Base-by-base conservation (phyloP, 2,329 filamentous ascomycete species). In the Metarhizium sp. region DNA sequence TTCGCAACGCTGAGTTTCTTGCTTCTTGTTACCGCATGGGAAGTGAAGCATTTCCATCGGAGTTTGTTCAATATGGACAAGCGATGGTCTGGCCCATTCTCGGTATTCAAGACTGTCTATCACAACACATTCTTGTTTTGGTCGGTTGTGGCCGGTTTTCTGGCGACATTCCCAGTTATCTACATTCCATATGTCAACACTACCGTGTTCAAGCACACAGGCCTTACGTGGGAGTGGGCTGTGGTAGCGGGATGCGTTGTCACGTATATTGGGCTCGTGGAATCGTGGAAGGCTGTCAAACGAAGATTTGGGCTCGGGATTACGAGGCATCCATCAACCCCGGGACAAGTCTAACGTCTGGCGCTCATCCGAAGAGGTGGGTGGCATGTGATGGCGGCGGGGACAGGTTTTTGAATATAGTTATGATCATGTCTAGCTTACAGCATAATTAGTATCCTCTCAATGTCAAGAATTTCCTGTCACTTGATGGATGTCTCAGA, bases 221-320 rank as follows among this genome's bases (percentile, higher is more conserved):
- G 78, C 1, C 84, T 90, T 55, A 76, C 73, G 2, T 88, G 85
- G 84, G 86, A 90, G 64, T 90, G 86, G 87, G 84, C 78, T 1
- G 74, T 90, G 2, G 85, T 90, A 0, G 73, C 79, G 49, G 76
- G 80, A 18, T 79, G 75, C 38, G 75, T 85, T 0, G 67, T 78
- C 2, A 66, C 80, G 8, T 90, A 88, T 68, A 73, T 89, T 51
- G 69, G 69, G 0, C 78, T 87, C 8, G 75, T 88, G 2, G 87
- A 90, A 71, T 62, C 63, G 0, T 90, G 86, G 85, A 90, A 90
- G 72, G 85, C 79, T 54, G 70, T 73, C 14, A 90, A 90, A 75
- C 72, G 85, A 38, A 65, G 71, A 14, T 68, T 75, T 40, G 60
- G 63, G 4, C 63, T 74, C 14, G 73, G 72, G 4, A 53, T 69